Conservation (phyloP, 2,329 filamentous ascomycete species). For the Rutstroemia sp. region DNA sequence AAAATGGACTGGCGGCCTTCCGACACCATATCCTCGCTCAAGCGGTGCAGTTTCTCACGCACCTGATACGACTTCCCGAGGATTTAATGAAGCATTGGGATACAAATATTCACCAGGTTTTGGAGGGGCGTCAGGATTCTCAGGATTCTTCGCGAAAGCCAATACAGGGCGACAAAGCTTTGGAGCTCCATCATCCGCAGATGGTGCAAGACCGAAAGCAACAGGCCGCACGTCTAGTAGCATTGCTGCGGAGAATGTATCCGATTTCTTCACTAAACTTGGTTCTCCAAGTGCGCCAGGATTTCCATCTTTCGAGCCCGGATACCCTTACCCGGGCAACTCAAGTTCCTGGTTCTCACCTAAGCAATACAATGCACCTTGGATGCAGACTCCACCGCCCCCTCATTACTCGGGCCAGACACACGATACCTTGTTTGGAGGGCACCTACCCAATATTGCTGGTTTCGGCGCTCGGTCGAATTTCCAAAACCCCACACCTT, state of each 20-base stretch:
- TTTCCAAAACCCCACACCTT: too few species aligned
- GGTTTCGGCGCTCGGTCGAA: too few species aligned
- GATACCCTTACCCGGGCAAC: too few species aligned
- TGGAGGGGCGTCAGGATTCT: not conserved
- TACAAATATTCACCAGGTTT: conserved; percentile 7
- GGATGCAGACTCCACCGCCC: too few species aligned
- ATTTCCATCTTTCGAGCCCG: too few species aligned
- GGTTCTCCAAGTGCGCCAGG: too few species aligned
- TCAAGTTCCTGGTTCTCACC: too few species aligned
- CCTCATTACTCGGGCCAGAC: too few species aligned
- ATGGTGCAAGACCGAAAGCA: not conserved
- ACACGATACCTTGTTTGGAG: too few species aligned
- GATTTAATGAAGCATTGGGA: conserved; percentile 2
- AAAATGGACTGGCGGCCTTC: not conserved
- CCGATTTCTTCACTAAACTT: not conserved
- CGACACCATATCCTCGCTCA: not conserved
- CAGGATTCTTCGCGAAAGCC: not conserved
- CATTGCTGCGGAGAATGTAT: not conserved
- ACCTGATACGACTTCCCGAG: not conserved
- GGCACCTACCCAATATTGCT: too few species aligned
- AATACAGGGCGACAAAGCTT: too few species aligned
- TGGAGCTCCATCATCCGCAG: not conserved
- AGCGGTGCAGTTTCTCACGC: not conserved
- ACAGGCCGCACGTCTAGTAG: not conserved
- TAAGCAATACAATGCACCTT: too few species aligned